Evolutionary conservation across 352 stramenopile genomes (phyloP).

Genomic region (Phytophthora rubi): DNA sequence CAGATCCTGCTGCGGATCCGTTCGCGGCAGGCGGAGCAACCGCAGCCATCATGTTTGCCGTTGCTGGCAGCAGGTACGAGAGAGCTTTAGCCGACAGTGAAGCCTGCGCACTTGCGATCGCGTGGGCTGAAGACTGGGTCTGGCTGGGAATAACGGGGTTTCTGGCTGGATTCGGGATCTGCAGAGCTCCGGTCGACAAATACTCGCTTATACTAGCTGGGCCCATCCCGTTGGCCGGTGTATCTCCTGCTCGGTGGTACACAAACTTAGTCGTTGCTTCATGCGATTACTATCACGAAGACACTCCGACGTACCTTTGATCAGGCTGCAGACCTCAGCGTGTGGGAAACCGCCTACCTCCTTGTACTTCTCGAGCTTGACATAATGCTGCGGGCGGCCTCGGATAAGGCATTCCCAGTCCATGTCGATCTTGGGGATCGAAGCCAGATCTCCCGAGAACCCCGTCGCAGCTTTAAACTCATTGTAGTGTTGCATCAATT

Average conservation of each 20-base stretch:
- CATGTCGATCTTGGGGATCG: constrained; percentile 22
- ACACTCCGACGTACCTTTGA: constrained; percentile 26
- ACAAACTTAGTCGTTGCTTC: background rate
- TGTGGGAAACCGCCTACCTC: constrained; percentile 37
- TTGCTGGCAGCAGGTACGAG: constrained; percentile 40
- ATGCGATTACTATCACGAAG: background rate
- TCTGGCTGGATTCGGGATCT: constrained; percentile 8
- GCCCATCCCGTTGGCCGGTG: constrained; percentile 12
- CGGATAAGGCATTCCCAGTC: constrained; percentile 42
- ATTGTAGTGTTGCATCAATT: constrained; percentile 38
- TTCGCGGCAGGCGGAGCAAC: constrained; percentile 14
- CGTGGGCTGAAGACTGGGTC: constrained; percentile 19
- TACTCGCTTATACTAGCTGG: constrained; percentile 26
- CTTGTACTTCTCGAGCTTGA: constrained; percentile 33
- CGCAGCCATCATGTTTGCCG: constrained; percentile 23
- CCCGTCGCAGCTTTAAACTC: constrained; percentile 40
- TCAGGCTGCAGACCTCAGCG: constrained; percentile 38
- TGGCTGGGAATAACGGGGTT: constrained; percentile 4
- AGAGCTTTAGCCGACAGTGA: constrained; percentile 34
- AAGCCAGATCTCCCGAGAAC: constrained; percentile 22
- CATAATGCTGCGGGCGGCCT: constrained; percentile 31
- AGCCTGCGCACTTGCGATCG: constrained; percentile 31
- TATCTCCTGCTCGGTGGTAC: constrained; percentile 26
- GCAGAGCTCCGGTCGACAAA: constrained; percentile 25
- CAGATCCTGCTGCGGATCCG: constrained; percentile 2